Base-by-base conservation (phyloP, 305 asterid genomes). In the Andrographis paniculata region DNA sequence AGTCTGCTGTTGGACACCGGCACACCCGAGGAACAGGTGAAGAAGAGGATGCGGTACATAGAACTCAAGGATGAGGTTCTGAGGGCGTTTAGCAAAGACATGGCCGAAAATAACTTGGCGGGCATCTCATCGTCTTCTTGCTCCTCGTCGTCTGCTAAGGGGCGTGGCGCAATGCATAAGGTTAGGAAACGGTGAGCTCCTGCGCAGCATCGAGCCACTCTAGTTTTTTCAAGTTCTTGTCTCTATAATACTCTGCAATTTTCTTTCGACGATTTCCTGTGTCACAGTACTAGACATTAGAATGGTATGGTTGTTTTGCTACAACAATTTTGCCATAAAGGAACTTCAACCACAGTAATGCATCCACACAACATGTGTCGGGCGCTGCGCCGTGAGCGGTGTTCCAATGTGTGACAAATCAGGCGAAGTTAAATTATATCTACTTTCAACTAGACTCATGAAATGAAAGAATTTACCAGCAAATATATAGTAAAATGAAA, bases 71-170 rank as follows among this genome's bases (percentile, higher is more conserved):
- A 62, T 6, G 97, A 88, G 12, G 67, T 88, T 43, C 64, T 62
- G 82, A 76, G 72, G 62, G 97, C 97, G 7, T 79, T 84, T n/a
- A 50, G 55, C 65, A 88, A 77, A 60, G 97, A 88, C 65, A 68
- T 67, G 24, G 97, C 92, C 19, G 81, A 82, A 53, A 64, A 64
- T 9, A 64, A 64, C 6, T 59, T 65, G 76, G 27, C 53, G 3
- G 63, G 64, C 40, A 45, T 70, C 11, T n/a, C 82, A 0, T 17
- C 92, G 0, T 53, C 87, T 30, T 73, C 88, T 6, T 71, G 93
- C n/a, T 44, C 75, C 28, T 69, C 88, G 11, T 61, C 69, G 63
- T 71, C 84, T 20, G 73, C 73, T 33, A 2, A 79, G 61, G 57
- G 59, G 51, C 40, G 44, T 70, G 15, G 45, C 42, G n/a, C 38